A percentile compares a stretch with the other conserved stretches of the same genome.
phyloP scores from a whole-genome alignment of 495 filamentous ascomycete species.

The Penicillium paxilli region DNA sequence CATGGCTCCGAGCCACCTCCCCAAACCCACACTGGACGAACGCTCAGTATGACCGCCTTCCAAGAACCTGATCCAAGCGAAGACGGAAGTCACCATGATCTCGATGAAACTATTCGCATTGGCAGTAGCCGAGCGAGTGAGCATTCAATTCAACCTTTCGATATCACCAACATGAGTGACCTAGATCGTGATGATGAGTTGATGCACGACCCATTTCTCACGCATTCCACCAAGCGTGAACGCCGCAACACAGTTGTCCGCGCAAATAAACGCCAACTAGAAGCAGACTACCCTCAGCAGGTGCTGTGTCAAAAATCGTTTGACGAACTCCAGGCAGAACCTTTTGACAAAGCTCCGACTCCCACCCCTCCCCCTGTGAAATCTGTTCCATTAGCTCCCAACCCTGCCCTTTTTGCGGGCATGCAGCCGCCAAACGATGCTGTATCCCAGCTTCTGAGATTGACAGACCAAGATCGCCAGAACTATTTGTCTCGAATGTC shows the following conservation, averaged over 20 bases:
- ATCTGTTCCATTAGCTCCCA: slow-evolving; percentile 23
- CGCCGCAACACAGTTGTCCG: slow-evolving; percentile 24
- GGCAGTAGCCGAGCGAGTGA: slow-evolving; percentile 26
- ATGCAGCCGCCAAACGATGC: slow-evolving; percentile 25
- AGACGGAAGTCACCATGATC: slow-evolving; percentile 19
- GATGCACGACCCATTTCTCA: slow-evolving; percentile 35
- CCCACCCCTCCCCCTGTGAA: slow-evolving; percentile 16
- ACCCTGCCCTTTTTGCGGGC: slow-evolving; percentile 8
- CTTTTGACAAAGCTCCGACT: slow-evolving; percentile 41
- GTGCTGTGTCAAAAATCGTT: slow-evolving; percentile 45
- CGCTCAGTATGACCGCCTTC: slow-evolving; percentile 21
- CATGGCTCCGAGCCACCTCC: slow-evolving; percentile 32
- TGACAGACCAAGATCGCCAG: slow-evolving; percentile 48
- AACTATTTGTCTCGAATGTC: slow-evolving; percentile 64
- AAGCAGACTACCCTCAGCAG: slow-evolving; percentile 44
- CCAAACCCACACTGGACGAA: slow-evolving; percentile 29
- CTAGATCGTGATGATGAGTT: slow-evolving; percentile 32
- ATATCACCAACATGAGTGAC: slow-evolving; percentile 36
- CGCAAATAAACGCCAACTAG: slow-evolving; percentile 36
- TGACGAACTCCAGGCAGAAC: slow-evolving; percentile 43
- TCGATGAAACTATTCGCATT: slow-evolving; percentile 25
- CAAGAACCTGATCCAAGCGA: slow-evolving; percentile 20
- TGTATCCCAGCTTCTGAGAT: slow-evolving; percentile 27
- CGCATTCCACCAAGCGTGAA: slow-evolving; percentile 4
- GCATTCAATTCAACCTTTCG: slow-evolving; percentile 33